Percentiles rank a stretch among this genome's conserved stretches.
Evolutionary conservation across 225 moss, liverwort and hornwort species (phyloP).

Genomic region (Bryum argenteum): DNA sequence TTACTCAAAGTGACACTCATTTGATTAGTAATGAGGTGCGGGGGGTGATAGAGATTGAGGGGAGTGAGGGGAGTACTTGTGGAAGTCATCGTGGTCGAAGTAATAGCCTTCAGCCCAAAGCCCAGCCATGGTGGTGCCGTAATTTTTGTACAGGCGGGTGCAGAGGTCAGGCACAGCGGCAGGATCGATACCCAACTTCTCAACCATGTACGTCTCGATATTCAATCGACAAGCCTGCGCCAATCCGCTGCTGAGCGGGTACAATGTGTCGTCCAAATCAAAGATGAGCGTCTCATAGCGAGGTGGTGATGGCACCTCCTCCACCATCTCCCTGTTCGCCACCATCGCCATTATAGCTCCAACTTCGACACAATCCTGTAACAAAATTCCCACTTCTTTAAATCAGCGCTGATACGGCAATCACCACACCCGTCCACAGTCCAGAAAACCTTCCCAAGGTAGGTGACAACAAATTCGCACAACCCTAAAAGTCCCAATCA

Average conservation of each 20-base stretch:
- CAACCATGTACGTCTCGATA: constrained; percentile 54
- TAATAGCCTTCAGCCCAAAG: constrained; percentile 58
- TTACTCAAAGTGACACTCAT: too few species aligned
- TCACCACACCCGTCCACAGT: too few species aligned
- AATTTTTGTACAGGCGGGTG: constrained; percentile 39
- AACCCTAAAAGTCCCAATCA: too few species aligned
- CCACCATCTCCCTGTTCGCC: constrained; percentile 36
- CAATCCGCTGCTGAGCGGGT: constrained; percentile 50
- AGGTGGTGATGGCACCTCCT: constrained; percentile 29
- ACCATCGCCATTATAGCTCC: constrained; percentile 37
- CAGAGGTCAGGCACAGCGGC: constrained; percentile 46
- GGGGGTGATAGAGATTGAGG: too few species aligned
- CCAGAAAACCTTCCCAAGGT: too few species aligned
- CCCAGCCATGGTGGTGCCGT: constrained; percentile 72
- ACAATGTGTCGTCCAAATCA: constrained; percentile 61
- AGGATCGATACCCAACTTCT: constrained; percentile 47
- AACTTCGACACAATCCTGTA: constrained; percentile 12
- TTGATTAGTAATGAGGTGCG: too few species aligned
- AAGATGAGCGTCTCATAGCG: constrained; percentile 54
- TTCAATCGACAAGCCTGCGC: constrained; percentile 51
- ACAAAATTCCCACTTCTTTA: not conserved
- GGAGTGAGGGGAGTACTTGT: constrained; percentile 32
- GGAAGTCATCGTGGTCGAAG: constrained; percentile 62
- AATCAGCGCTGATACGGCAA: not conserved
- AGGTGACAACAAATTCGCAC: too few species aligned